Conservation (phyloP, 2,329 filamentous ascomycete species). For the Fusarium sp. region DNA sequence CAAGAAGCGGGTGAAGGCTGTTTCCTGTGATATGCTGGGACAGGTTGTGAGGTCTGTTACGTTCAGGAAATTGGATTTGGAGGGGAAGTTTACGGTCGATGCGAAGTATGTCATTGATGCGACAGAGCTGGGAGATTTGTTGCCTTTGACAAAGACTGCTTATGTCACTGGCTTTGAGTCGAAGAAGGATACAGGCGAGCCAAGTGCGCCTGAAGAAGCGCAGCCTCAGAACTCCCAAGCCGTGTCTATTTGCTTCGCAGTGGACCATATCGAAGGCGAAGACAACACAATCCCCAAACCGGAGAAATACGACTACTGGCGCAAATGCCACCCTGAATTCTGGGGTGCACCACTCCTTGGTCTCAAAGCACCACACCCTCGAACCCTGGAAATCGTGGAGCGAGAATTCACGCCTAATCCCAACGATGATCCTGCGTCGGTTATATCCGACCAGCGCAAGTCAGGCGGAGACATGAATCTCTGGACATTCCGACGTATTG, state of each 20-base stretch:
- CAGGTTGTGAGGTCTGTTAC: constrained; percentile 10
- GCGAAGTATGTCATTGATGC: constrained; percentile 34
- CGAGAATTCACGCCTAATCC: constrained; percentile 45
- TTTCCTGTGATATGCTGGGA: constrained; percentile 35
- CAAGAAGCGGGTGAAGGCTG: constrained; percentile 34
- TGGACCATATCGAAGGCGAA: constrained; percentile 45
- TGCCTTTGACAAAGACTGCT: constrained; percentile 39
- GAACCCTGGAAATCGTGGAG: constrained; percentile 45
- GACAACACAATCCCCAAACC: constrained; percentile 43
- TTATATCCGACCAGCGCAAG: constrained; percentile 42
- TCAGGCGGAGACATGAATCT: constrained; percentile 46
- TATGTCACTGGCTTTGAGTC: constrained; percentile 47
- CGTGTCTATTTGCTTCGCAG: constrained; percentile 46
- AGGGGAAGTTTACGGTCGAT: constrained; percentile 7
- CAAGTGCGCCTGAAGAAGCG: constrained; percentile 42
- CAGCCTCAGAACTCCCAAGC: constrained; percentile 45
- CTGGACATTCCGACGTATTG: constrained; percentile 46
- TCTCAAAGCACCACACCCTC: constrained; percentile 42
- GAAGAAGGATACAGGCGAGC: constrained; percentile 40
- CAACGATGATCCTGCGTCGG: constrained; percentile 41
- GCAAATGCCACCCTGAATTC: constrained; percentile 39
- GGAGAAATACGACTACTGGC: constrained; percentile 41
- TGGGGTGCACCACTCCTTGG: constrained; percentile 44
- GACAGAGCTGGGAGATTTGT: constrained; percentile 29
- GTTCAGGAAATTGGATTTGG: constrained; percentile 8